phyloP scores from a whole-genome alignment of 352 stramenopile species.

The Discostella stelligera region DNA sequence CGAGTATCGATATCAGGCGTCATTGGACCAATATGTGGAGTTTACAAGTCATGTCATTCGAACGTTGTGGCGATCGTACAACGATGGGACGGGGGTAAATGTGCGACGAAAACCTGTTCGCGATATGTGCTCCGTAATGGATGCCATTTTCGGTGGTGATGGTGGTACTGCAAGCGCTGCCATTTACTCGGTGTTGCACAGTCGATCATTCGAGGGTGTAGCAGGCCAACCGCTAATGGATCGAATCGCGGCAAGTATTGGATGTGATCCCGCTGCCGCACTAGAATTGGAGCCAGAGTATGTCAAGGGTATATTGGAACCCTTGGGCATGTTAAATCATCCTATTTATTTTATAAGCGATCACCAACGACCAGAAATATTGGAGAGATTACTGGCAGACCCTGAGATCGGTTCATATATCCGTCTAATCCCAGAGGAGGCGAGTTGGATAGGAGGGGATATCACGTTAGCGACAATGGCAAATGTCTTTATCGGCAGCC shows the following conservation, averaged over 20 bases:
- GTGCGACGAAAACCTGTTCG: background rate
- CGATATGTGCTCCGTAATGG: slow-evolving; percentile 30
- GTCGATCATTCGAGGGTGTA: slow-evolving; percentile 15
- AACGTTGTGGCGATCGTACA: slow-evolving; percentile 31
- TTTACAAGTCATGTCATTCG: slow-evolving; percentile 13
- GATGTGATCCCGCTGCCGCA: slow-evolving; percentile 29
- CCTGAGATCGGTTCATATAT: slow-evolving; percentile 37
- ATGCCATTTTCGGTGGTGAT: slow-evolving; percentile 19
- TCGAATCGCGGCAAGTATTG: slow-evolving; percentile 5
- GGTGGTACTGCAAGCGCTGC: background rate
- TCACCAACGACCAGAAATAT: slow-evolving; percentile 16
- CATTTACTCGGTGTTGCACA: slow-evolving; percentile 25
- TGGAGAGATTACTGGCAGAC: slow-evolving; percentile 40
- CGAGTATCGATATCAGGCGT: background rate
- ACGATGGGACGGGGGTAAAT: slow-evolving; percentile 14
- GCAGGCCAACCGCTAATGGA: slow-evolving; percentile 8
- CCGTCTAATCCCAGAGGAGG: slow-evolving; percentile 19
- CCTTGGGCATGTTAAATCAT: slow-evolving; percentile 34
- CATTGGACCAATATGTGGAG: slow-evolving; percentile 22
- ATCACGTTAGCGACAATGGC: slow-evolving; percentile 30
- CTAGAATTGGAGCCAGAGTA: slow-evolving; percentile 44
- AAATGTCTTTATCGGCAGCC: slow-evolving; percentile 51
- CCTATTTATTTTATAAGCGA: slow-evolving; percentile 50
- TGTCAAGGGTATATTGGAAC: slow-evolving; percentile 39
- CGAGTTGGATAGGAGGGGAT: slow-evolving; percentile 43